phyloP scores from a whole-genome alignment of 345 rosid species.

The Lagerstroemia speciosa region DNA sequence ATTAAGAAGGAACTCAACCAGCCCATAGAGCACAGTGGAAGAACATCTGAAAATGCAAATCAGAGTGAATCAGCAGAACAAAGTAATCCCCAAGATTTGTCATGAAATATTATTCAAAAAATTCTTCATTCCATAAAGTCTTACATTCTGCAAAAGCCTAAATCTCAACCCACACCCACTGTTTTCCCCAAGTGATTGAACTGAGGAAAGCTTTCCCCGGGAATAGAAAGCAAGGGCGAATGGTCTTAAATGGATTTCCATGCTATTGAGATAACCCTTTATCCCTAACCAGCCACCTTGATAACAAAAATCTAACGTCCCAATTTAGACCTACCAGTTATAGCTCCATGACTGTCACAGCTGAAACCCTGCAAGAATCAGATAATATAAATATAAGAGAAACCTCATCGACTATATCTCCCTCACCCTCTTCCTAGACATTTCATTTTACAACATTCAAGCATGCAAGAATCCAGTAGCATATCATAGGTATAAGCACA shows the following conservation, averaged over 20 bases:
- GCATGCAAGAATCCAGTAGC: background rate
- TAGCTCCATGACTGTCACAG: conserved; percentile 90
- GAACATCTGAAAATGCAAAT: conserved; percentile 53
- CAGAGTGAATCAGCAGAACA: conserved; percentile 35
- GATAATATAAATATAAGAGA: conserved; percentile 97
- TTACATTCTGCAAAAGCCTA: background rate
- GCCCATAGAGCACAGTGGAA: conserved; percentile 36
- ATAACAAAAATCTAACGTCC: conserved; percentile 33
- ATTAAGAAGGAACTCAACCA: conserved; percentile 30
- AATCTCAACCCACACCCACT: background rate
- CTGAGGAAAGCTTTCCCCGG: background rate
- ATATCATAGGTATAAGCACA: background rate
- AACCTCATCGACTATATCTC: conserved; percentile 62
- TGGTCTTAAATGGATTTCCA: background rate
- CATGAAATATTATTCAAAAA: background rate
- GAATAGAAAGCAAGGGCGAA: background rate
- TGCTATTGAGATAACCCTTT: background rate
- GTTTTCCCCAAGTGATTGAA: background rate
- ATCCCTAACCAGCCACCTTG: background rate
- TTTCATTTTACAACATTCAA: conserved; percentile 24
- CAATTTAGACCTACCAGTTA: conserved; percentile 90
- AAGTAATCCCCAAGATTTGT: conserved; percentile 15
- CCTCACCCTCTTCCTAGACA: conserved; percentile 48
- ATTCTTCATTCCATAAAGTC: background rate
- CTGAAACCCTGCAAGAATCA: conserved; percentile 98